Conservation (phyloP, 2,329 filamentous ascomycete species). For the Pseudogymnoascus sp. region DNA sequence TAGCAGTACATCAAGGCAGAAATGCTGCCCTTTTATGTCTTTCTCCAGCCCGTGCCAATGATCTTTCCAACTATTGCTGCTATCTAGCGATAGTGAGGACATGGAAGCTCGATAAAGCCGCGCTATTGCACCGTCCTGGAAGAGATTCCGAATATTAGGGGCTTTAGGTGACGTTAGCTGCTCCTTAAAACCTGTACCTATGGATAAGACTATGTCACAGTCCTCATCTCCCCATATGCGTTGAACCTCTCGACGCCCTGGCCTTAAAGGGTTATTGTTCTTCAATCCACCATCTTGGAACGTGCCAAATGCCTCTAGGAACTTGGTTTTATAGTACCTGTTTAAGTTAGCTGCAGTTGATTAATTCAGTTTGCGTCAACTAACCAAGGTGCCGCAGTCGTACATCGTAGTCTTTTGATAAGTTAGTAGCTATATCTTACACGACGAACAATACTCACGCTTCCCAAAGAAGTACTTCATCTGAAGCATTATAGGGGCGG, state of each 20-base stretch:
- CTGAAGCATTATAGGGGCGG: constrained; percentile 11
- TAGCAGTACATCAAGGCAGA: constrained; percentile 19
- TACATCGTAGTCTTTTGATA: constrained; percentile 14
- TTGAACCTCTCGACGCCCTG: constrained; percentile 13
- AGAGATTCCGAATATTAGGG: constrained; percentile 16
- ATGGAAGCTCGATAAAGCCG: constrained; percentile 19
- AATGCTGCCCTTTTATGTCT: constrained; percentile 15
- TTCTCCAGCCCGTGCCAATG: constrained; percentile 17
- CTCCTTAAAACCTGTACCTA: constrained; percentile 16
- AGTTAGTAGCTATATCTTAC: constrained; percentile 11
- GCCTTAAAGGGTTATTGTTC: constrained; percentile 18
- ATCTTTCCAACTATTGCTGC: constrained; percentile 19
- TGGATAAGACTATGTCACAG: constrained; percentile 16
- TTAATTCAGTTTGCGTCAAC: not conserved
- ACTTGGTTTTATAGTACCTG: no score
- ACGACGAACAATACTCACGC: constrained; percentile 15
- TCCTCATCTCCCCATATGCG: constrained; percentile 15
- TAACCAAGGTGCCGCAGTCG: constrained; percentile 19
- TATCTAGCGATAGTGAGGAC: constrained; percentile 18
- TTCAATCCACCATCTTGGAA: constrained; percentile 18
- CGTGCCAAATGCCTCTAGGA: no score
- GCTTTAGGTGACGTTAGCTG: constrained; percentile 14
- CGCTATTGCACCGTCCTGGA: constrained; percentile 15
- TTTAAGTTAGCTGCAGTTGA: not conserved
- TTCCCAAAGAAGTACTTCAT: constrained; percentile 19